phyloP scores from a whole-genome alignment of 2,329 filamentous ascomycete genomes.

The Venturia aucupariae region DNA sequence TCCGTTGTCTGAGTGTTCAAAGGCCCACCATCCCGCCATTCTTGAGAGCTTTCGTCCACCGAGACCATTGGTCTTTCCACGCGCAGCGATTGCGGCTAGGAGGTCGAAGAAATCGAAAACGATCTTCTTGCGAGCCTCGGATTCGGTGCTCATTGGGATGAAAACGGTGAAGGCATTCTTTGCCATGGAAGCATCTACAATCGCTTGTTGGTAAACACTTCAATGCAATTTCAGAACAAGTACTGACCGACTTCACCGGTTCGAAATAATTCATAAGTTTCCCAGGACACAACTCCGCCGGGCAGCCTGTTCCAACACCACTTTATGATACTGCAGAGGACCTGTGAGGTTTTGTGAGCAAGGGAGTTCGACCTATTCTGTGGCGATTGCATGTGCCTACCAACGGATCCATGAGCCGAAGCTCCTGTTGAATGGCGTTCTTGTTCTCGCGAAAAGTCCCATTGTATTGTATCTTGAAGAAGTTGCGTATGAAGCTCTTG shows the following conservation, averaged over 20 bases:
- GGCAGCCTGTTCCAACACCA: conserved; percentile 96
- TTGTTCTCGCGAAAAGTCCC: conserved; percentile 25
- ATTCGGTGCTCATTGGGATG: conserved; percentile 87
- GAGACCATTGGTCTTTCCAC: conserved; percentile 87
- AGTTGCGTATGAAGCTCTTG: conserved; percentile 85
- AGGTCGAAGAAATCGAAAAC: conserved; percentile 97
- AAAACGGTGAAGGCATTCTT: conserved; percentile 94
- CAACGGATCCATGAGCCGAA: conserved; percentile 89
- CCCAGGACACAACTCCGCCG: conserved; percentile 91
- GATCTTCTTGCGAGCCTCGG: conserved; percentile 73
- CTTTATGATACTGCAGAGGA: conserved; percentile 87
- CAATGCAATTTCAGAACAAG: conserved; percentile 13
- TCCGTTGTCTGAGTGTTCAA: conserved; percentile 77
- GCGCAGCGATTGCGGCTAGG: conserved; percentile 78
- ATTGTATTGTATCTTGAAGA: conserved; percentile 64
- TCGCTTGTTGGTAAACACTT: conserved; percentile 6
- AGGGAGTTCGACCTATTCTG: conserved; percentile 11
- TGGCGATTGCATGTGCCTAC: conserved; percentile 42
- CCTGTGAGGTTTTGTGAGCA: conserved; percentile 42
- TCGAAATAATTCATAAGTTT: conserved; percentile 92
- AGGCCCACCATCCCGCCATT: conserved; percentile 97
- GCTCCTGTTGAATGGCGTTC: conserved; percentile 61
- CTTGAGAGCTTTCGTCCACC: conserved; percentile 88
- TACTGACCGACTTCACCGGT: conserved; percentile 78
- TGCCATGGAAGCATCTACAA: conserved; percentile 77